Evolutionary conservation across 2,329 filamentous ascomycete genomes (phyloP).

Genomic region (Dothidotthia symphoricarpi): DNA sequence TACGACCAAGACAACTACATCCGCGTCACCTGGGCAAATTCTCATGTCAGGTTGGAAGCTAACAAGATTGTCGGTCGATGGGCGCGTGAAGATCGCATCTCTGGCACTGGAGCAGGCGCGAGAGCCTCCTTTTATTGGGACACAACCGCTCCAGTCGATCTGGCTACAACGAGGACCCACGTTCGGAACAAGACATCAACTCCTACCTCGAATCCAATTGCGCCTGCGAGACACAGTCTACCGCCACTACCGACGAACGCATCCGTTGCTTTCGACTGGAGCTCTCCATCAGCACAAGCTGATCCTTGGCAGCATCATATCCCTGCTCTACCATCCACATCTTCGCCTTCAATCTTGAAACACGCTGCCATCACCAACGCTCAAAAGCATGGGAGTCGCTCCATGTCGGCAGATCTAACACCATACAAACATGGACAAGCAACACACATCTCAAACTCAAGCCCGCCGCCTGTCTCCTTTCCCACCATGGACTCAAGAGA

Average conservation of each 20-base stretch:
- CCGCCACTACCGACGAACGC: constrained; percentile 21
- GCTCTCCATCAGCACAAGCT: constrained; percentile 23
- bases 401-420: constrained; percentile 23
- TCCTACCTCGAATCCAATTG: constrained; percentile 14
- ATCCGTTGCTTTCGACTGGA: constrained; percentile 38
- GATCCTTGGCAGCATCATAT: constrained; percentile 23
- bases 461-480: constrained; percentile 8
- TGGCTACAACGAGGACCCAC: constrained; percentile 15
- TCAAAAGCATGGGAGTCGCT: constrained; percentile 19
- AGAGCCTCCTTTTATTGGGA: constrained; percentile 43
- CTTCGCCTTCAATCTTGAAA: constrained; percentile 18
- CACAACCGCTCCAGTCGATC: constrained; percentile 21
- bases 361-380: constrained; percentile 15
- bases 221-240: constrained; percentile 18
- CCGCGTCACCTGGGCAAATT: constrained; percentile 40
- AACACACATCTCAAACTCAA: constrained; percentile 14
- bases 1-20: constrained; percentile 39
- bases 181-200: constrained; percentile 25
- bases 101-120: constrained; percentile 36
- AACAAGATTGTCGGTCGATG: constrained; percentile 39
- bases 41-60: constrained; percentile 33
- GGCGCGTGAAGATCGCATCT: constrained; percentile 40
- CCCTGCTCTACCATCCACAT: constrained; percentile 11
- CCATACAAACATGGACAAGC: constrained; percentile 7
- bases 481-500: constrained; percentile 8